Evolutionary conservation across 371 early-diverging fungal species (phyloP).

Genomic region (Globomyces sp.): DNA sequence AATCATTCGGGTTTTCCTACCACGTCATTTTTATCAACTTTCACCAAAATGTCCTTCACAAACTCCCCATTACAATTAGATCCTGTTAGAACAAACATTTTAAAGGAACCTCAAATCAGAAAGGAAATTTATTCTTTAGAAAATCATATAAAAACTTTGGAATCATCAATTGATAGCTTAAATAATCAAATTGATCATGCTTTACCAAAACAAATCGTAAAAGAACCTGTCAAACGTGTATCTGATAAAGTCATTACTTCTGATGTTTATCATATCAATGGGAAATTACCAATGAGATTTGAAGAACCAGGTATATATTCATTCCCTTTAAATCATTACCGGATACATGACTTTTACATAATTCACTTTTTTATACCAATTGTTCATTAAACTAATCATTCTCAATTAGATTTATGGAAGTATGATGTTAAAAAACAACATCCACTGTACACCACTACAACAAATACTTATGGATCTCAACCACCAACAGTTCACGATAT

Average conservation of each 20-base stretch:
- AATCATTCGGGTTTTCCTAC: too few species aligned
- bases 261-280: conserved; percentile 23
- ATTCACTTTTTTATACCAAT: background rate
- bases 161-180: background rate
- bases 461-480: conserved; percentile 35
- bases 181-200: background rate
- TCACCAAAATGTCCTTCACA: conserved; percentile 2
- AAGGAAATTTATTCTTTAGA: conserved; percentile 28
- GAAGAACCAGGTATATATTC: conserved; percentile 25
- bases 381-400: background rate
- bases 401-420: conserved; percentile 27
- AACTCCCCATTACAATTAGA: conserved; percentile 14
- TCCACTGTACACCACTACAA: conserved; percentile 42
- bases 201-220: background rate
- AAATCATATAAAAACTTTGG: conserved; percentile 16
- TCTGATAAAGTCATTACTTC: conserved; percentile 21
- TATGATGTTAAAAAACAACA: conserved; percentile 34
- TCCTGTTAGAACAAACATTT: conserved; percentile 24
- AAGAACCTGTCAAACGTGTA: background rate
- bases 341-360: background rate
- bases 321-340: background rate
- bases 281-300: conserved; percentile 29
- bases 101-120: conserved; percentile 25
- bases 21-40: too few species aligned
- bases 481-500: conserved; percentile 44